Percentiles rank a stretch among this genome's conserved stretches.
Evolutionary conservation across 148 eudicot genomes (phyloP).

Genomic region (Oxyria digyna): DNA sequence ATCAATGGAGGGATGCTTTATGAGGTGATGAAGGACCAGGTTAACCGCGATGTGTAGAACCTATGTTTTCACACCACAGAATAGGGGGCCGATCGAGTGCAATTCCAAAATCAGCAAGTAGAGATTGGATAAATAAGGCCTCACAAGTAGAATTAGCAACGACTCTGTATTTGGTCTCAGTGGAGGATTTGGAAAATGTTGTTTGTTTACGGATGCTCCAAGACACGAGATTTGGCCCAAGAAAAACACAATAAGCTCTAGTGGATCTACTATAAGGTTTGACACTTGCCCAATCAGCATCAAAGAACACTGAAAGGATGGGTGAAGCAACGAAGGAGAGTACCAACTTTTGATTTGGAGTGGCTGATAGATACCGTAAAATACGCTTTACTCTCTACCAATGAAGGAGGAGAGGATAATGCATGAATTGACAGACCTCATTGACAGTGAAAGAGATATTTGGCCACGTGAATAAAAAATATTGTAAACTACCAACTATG

Average conservation of each 20-base stretch:
- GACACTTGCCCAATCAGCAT: too few species aligned
- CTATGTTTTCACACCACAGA: neutral
- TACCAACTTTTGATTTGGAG: too few species aligned
- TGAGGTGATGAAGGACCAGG: neutral
- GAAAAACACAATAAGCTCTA: too few species aligned
- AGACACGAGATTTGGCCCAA: neutral
- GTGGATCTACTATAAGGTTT: too few species aligned
- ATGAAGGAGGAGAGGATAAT: neutral
- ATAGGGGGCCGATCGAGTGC: neutral
- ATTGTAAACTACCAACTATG: neutral
- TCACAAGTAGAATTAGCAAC: neutral
- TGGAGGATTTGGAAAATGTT: neutral
- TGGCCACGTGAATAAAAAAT: neutral
- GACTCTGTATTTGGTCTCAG: neutral
- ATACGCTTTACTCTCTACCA: neutral
- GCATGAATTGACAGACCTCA: neutral
- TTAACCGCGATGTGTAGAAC: neutral
- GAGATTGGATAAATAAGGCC: neutral
- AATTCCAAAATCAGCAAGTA: neutral
- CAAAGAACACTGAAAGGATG: too few species aligned
- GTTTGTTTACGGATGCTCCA: neutral
- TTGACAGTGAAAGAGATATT: neutral
- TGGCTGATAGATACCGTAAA: too few species aligned
- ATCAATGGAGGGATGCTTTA: neutral
- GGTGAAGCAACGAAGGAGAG: too few species aligned